These are phyloP conservation scores for Kwoniella dejecticola DNA, from an alignment of 768 basidiomycete genomes.

Conservation along the genomic window DNA sequence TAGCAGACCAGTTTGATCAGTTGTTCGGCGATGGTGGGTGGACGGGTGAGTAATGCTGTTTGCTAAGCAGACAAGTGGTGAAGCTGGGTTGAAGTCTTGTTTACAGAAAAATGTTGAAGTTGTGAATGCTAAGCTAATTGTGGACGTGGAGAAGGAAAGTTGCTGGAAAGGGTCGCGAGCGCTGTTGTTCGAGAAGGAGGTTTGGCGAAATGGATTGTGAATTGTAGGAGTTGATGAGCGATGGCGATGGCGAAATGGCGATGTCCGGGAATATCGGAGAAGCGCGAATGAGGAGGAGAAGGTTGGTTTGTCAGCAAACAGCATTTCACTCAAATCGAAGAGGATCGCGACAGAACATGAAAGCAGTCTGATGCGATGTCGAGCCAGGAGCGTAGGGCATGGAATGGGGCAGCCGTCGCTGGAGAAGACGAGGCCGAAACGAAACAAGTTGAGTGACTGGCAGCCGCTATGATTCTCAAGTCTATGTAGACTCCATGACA, in stretches of 20 bases:
- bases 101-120: too few relatives aligned
- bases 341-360: too few relatives aligned
- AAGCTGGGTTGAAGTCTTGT: background rate
- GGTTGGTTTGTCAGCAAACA: background rate
- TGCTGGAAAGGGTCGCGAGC: conserved; percentile 57
- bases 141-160: conserved; percentile 19
- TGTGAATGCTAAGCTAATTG: too few relatives aligned
- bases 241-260: background rate
- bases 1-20: conserved; percentile 21
- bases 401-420: too few relatives aligned
- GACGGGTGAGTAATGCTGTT: background rate
- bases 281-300: background rate
- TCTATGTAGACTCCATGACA: too few relatives aligned
- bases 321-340: too few relatives aligned
- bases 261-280: conserved; percentile 6
- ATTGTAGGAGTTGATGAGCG: background rate
- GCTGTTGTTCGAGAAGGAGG: conserved; percentile 24
- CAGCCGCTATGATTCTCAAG: too few relatives aligned
- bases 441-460: too few relatives aligned
- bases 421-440: too few relatives aligned
- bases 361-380: too few relatives aligned
- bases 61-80: too few relatives aligned
- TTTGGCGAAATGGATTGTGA: background rate
- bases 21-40: conserved; percentile 6
- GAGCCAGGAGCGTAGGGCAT: too few relatives aligned